Evolutionary conservation across 805 yeast species (phyloP).

Genomic region (Wickerhamomyces strasburgensis): DNA sequence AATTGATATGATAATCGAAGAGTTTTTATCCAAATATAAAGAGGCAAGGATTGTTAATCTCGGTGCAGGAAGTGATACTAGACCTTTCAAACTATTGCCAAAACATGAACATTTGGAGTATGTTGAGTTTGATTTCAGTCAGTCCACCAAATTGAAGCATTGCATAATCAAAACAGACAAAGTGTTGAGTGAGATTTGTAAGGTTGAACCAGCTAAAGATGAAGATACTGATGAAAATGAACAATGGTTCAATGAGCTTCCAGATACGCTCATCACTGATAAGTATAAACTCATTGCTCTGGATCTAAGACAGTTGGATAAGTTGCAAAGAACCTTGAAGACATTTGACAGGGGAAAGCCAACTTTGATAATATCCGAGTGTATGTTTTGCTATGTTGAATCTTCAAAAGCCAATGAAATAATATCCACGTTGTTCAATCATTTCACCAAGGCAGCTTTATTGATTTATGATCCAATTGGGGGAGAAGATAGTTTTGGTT

Average conservation of each 20-base stretch:
- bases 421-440: constrained; percentile 29
- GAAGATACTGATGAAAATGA: constrained; percentile 8
- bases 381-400: constrained; percentile 50
- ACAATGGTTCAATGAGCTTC: constrained; percentile 25
- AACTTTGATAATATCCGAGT: constrained; percentile 51
- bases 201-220: constrained; percentile 3
- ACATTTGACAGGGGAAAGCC: constrained; percentile 29
- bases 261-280: constrained; percentile 1
- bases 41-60: constrained; percentile 54
- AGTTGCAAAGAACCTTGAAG: constrained; percentile 25
- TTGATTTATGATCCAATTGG: constrained; percentile 59
- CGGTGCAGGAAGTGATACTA: constrained; percentile 66
- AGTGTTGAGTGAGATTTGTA: constrained; percentile 9
- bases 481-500: constrained; percentile 46
- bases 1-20: constrained; percentile 42
- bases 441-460: constrained; percentile 22
- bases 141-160: constrained; percentile 40
- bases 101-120: constrained; percentile 28
- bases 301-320: constrained; percentile 30
- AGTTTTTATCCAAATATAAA: constrained; percentile 32
- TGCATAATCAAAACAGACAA: constrained; percentile 15
- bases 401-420: constrained; percentile 37
- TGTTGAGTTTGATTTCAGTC: constrained; percentile 48
- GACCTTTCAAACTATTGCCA: constrained; percentile 36
- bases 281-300: constrained; percentile 27